A percentile compares a stretch with the other conserved stretches of the same genome.
Conservation (phyloP, 306 rosid genomes). For the Canavalia gladiata region DNA sequence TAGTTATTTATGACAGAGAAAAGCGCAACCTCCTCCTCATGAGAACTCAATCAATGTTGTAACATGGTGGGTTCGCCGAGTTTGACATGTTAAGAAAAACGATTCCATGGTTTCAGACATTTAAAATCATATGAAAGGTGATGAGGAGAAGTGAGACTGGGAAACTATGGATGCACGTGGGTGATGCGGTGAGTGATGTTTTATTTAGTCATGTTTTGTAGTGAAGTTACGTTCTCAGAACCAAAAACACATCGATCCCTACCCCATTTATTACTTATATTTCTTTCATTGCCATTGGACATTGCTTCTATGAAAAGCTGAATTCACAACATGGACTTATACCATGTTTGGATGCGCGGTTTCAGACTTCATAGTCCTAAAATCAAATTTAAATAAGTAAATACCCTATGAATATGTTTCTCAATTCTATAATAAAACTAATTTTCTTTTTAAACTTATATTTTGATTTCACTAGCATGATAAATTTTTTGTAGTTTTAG, state of each 20-base stretch:
- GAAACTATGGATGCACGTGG: conserved; percentile 53
- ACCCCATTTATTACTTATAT: conserved; percentile 9
- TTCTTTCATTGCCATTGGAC: conserved; percentile 17
- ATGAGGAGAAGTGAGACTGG: not conserved
- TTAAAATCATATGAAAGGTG: not conserved
- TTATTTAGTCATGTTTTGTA: not conserved
- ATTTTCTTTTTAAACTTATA: no score
- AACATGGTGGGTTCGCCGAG: conserved; percentile 26
- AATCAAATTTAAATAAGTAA: no score
- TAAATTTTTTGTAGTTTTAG: no score
- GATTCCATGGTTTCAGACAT: not conserved
- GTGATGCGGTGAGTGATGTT: conserved; percentile 50
- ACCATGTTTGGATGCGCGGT: no score
- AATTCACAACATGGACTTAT: not conserved
- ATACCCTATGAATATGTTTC: no score
- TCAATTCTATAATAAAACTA: no score
- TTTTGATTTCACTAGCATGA: no score
- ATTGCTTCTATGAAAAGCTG: not conserved
- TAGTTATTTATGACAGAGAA: conserved; percentile 14
- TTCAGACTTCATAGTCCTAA: no score
- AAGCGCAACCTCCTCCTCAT: not conserved
- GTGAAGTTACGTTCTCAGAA: not conserved
- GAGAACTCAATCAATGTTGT: conserved; percentile 9
- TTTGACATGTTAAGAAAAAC: not conserved
- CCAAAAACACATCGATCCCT: not conserved